phyloP scores from a whole-genome alignment of 257 asterid species.

The Nicotiana paniculata region DNA sequence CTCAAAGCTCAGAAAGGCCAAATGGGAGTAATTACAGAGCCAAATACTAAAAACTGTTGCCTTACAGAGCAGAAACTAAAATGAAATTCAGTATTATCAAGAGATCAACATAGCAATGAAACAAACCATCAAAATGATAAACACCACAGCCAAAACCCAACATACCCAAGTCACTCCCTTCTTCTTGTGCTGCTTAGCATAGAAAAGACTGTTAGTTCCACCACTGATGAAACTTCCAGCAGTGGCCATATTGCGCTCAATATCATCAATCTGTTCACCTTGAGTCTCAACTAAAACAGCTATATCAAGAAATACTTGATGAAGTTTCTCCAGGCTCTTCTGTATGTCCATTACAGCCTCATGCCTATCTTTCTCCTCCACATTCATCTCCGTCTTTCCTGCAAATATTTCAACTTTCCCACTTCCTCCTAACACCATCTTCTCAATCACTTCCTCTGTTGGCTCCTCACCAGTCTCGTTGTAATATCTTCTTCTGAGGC shows the following conservation, averaged over 20 bases:
- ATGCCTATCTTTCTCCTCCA: slow-evolving; percentile 64
- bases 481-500: slow-evolving; percentile 56
- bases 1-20: not conserved
- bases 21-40: not conserved
- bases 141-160: slow-evolving; percentile 51
- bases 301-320: slow-evolving; percentile 85
- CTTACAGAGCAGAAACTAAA: not conserved
- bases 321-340: slow-evolving; percentile 81
- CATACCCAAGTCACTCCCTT: slow-evolving; percentile 39
- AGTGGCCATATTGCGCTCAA: slow-evolving; percentile 49
- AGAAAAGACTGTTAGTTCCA: slow-evolving; percentile 64
- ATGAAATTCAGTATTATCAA: slow-evolving; percentile 3
- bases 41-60: not conserved
- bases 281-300: slow-evolving; percentile 79
- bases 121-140: slow-evolving; percentile 56
- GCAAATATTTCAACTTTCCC: slow-evolving; percentile 37
- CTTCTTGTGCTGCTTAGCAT: slow-evolving; percentile 68
- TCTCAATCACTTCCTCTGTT: slow-evolving; percentile 54
- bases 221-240: slow-evolving; percentile 74
- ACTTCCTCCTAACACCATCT: slow-evolving; percentile 41
- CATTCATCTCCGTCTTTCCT: slow-evolving; percentile 22
- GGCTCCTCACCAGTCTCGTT: slow-evolving; percentile 59
- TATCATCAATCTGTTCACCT: slow-evolving; percentile 58
- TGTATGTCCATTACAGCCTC: slow-evolving; percentile 80
- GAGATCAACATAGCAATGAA: slow-evolving; percentile 42